Percentiles rank a stretch among this genome's conserved stretches.
Evolutionary conservation across 768 basidiomycete species (phyloP).

Genomic region (Tubosaeta sp.): DNA sequence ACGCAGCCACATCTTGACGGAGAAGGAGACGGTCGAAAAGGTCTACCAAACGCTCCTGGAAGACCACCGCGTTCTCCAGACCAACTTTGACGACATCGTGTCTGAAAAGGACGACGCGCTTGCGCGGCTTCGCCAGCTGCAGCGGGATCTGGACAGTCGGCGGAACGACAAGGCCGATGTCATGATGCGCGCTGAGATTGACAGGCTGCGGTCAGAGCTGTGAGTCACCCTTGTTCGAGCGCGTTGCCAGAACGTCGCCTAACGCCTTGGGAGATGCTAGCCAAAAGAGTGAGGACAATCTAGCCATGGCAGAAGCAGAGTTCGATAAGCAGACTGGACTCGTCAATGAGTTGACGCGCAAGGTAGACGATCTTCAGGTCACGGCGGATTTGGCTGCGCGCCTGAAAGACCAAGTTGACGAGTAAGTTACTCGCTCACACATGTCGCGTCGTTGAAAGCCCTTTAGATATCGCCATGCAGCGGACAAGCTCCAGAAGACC

Average conservation of each 20-base stretch:
- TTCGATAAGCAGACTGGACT: constrained; percentile 72
- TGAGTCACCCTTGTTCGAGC: constrained; percentile 41
- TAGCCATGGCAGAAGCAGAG: constrained; percentile 76
- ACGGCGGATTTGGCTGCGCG: constrained; percentile 73
- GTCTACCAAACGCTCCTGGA: constrained; percentile 72
- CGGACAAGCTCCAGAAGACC: constrained; percentile 87
- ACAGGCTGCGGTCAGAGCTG: constrained; percentile 78
- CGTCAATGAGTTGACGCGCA: constrained; percentile 70
- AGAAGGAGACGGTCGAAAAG: constrained; percentile 85
- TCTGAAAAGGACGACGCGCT: constrained; percentile 78
- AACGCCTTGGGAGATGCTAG: constrained; percentile 44
- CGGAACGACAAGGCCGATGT: constrained; percentile 71
- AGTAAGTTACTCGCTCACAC: constrained; percentile 42
- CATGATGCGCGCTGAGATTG: constrained; percentile 77
- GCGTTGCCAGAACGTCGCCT: constrained; percentile 10
- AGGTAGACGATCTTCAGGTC: constrained; percentile 75
- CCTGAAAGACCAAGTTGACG: constrained; percentile 92
- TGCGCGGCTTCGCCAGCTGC: constrained; percentile 54
- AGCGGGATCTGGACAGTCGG: constrained; percentile 54
- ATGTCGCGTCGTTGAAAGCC: not conserved
- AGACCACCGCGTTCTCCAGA: constrained; percentile 72
- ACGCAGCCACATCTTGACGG: constrained; percentile 66
- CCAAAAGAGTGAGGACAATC: constrained; percentile 91
- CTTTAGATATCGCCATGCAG: constrained; percentile 81
- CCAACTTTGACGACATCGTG: constrained; percentile 67